phyloP scores from a whole-genome alignment of 2,329 filamentous ascomycete species.

The Apiospora saccharicola region DNA sequence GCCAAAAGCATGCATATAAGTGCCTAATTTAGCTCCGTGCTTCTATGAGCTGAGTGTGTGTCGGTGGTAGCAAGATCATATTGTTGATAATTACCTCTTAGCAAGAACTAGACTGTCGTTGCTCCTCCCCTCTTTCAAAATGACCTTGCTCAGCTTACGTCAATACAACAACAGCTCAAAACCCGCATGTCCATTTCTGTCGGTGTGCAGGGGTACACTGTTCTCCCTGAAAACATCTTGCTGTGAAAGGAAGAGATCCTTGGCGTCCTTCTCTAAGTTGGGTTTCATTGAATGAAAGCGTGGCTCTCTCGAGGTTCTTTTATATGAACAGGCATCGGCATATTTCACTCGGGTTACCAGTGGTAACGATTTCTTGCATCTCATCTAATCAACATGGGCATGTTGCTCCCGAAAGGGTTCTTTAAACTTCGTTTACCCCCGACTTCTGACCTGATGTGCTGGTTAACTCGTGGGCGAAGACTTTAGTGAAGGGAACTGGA shows the following conservation, averaged over 20 bases:
- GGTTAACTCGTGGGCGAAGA: background rate
- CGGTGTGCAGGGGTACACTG: background rate
- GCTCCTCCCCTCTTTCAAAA: background rate
- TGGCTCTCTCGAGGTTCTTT: background rate
- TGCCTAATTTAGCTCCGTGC: no score
- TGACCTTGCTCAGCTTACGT: no score
- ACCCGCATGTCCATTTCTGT: no score
- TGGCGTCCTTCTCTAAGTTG: background rate
- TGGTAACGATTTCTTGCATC: background rate
- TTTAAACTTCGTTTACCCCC: background rate
- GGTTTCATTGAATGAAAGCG: background rate
- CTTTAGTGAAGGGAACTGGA: background rate
- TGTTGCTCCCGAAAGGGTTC: background rate
- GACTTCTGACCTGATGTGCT: background rate
- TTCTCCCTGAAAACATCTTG: background rate
- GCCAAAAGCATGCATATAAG: no score
- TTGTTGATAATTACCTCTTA: background rate
- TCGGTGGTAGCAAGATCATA: background rate
- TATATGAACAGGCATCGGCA: background rate
- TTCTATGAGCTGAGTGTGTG: no score
- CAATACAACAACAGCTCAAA: no score
- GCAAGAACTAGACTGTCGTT: background rate
- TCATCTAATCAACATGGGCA: background rate
- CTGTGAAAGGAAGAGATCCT: no score
- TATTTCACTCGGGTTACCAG: background rate